These are phyloP conservation scores for Kuraishia cidri DNA, from an alignment of 805 yeast genomes.

Conservation along the genomic window DNA sequence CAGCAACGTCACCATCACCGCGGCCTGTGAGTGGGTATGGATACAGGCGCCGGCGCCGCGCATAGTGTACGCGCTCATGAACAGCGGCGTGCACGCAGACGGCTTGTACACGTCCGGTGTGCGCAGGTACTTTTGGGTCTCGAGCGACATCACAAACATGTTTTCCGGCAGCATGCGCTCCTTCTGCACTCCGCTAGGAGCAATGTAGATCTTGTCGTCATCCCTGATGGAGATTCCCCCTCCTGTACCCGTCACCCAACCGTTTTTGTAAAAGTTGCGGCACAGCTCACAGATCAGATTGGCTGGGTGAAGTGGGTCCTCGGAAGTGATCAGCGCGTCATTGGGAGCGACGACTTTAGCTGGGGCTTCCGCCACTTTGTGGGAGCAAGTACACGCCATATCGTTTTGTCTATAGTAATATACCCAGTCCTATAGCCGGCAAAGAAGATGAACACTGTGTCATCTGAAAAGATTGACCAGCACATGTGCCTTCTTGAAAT, in stretches of 20 bases:
- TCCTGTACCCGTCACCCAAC: conserved; percentile 95
- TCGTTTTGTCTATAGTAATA: no score
- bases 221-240: conserved; percentile 83
- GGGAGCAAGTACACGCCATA: no score
- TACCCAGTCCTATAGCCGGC: no score
- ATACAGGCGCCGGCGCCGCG: conserved; percentile 86
- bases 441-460: no score
- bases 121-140: conserved; percentile 40
- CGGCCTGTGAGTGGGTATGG: conserved; percentile 88
- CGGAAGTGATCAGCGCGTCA: conserved; percentile 22
- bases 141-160: conserved; percentile 66
- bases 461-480: no score
- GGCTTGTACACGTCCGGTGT: conserved; percentile 68
- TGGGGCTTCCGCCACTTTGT: neutral
- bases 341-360: conserved; percentile 1
- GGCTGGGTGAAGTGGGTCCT: conserved; percentile 69
- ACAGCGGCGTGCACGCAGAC: conserved; percentile 91
- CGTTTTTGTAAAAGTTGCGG: conserved; percentile 62
- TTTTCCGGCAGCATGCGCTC: conserved; percentile 78
- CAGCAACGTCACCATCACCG: conserved; percentile 71
- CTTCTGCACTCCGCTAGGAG: conserved; percentile 96
- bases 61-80: conserved; percentile 58
- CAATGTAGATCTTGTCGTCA: conserved; percentile 54
- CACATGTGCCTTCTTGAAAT: no score
- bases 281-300: conserved; percentile 79